Conservation (phyloP, 768 basidiomycete species). For the Crassisporium funariophilum region DNA sequence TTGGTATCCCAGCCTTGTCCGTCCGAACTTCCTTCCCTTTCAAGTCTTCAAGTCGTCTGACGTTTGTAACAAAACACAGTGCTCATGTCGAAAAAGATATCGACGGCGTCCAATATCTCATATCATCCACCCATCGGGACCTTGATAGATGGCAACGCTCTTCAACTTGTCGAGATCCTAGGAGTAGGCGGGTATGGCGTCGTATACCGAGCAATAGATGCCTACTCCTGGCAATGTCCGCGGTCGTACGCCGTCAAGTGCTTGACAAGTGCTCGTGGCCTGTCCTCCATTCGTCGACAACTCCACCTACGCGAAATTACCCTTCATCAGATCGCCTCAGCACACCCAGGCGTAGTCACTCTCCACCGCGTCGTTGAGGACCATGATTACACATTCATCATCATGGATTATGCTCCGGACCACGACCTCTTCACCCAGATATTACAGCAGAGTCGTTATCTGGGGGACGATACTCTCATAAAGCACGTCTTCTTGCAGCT, state of each 20-base stretch:
- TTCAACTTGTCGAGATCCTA: constrained; percentile 84
- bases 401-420: constrained; percentile 91
- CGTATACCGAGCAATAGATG: constrained; percentile 86
- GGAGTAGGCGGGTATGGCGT: constrained; percentile 95
- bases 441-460: constrained; percentile 71
- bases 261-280: constrained; percentile 54
- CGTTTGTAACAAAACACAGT: background rate
- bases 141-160: constrained; percentile 77
- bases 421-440: constrained; percentile 95
- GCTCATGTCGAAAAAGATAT: constrained; percentile 23
- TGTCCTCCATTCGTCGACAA: constrained; percentile 56
- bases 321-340: constrained; percentile 74
- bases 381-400: constrained; percentile 77
- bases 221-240: constrained; percentile 44
- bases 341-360: constrained; percentile 81
- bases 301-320: constrained; percentile 89
- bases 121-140: constrained; percentile 66
- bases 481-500: constrained; percentile 91
- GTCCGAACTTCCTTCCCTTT: background rate
- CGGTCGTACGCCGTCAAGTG: constrained; percentile 91
- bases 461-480: constrained; percentile 84
- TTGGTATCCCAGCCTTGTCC: background rate
- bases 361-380: constrained; percentile 90
- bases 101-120: constrained; percentile 13
- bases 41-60: background rate